These are phyloP conservation scores for Diutina pseudorugosa DNA, from an alignment of 1,139 yeast species.

Conservation along the genomic window DNA sequence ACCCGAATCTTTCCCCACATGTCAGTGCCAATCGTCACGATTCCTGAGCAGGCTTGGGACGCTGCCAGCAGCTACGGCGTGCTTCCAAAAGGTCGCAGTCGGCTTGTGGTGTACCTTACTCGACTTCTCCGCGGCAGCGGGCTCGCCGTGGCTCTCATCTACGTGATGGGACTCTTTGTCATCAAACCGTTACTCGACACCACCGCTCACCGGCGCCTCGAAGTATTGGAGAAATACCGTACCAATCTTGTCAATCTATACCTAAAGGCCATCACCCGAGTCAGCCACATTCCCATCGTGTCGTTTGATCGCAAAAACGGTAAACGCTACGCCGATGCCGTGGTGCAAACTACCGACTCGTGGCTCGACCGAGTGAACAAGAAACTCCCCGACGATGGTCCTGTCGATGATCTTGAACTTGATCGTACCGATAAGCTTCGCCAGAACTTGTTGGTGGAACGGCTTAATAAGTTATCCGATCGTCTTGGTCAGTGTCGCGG, in stretches of 20 bases:
- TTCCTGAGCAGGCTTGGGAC: constrained; percentile 33
- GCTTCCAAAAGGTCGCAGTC: constrained; percentile 7
- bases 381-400: constrained; percentile 9
- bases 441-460: constrained; percentile 15
- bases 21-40: constrained; percentile 24
- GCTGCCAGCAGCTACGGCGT: constrained; percentile 14
- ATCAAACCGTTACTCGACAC: constrained; percentile 26
- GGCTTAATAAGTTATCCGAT: constrained; percentile 15
- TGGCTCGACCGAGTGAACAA: constrained; percentile 8
- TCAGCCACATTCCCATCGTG: constrained; percentile 30
- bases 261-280: constrained; percentile 22
- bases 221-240: constrained; percentile 23
- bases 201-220: constrained; percentile 19
- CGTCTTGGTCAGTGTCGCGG: constrained; percentile 17
- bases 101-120: constrained; percentile 17
- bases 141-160: constrained; percentile 17
- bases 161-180: constrained; percentile 21
- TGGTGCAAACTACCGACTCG: constrained; percentile 25
- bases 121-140: constrained; percentile 28
- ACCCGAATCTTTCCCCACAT: constrained; percentile 5
- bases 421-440: constrained; percentile 10
- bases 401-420: constrained; percentile 12
- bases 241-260: constrained; percentile 25
- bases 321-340: constrained; percentile 26
- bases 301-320: constrained; percentile 21